Evolutionary conservation across 768 basidiomycete species (phyloP), one percentile per base, ranked within the genome.

Genomic region (Nevesoporus exiguus): DNA sequence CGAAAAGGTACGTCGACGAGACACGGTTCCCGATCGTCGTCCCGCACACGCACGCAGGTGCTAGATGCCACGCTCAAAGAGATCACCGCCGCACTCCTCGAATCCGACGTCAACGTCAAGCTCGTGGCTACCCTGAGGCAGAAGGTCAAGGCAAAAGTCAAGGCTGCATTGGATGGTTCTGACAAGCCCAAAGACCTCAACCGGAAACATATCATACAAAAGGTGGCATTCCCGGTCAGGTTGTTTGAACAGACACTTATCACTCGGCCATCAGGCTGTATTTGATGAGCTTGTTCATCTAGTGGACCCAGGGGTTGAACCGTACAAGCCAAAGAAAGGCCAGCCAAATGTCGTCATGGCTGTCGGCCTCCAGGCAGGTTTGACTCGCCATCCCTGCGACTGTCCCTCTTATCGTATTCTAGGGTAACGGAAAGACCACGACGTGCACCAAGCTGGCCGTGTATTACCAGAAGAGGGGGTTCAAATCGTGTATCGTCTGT

Each of bases 401-500:
- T 19, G 44, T 15, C 31, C 43, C 50, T 15, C 42, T 50, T 52
- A 62, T n/a, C 45, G 19, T 49, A 30, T 45, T 39, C 36, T 62
- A 96, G 92, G 94, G 94, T 47, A 97, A 96, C 49, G 97, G 97
- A 40, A 99, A 99, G 78, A 99, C 97, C 5, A 99, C 97, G 21
- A 98, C 96, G 37, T 99, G 97, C 73, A 99, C 97, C 10, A 99
- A 98, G 66, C 85, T 99, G 37, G 97, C 97, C 0, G 96, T 96
- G 1, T 88, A 98, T 74, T 98, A 98, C 70, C 94, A 96, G 70
- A 90, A 91, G 66, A 86, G 95, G 59, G 97, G 97, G 7, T 91
- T 98, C 80, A 94, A 96, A 70, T 90, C 95, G 13, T 92, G 88
- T 56, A 94, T 99, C 50, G 96, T 99, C 60, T 99, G 97, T 65